Evolutionary conservation across 768 basidiomycete species (phyloP), one percentile per base, ranked within the genome.

Genomic region (Lactarius hengduanensis): DNA sequence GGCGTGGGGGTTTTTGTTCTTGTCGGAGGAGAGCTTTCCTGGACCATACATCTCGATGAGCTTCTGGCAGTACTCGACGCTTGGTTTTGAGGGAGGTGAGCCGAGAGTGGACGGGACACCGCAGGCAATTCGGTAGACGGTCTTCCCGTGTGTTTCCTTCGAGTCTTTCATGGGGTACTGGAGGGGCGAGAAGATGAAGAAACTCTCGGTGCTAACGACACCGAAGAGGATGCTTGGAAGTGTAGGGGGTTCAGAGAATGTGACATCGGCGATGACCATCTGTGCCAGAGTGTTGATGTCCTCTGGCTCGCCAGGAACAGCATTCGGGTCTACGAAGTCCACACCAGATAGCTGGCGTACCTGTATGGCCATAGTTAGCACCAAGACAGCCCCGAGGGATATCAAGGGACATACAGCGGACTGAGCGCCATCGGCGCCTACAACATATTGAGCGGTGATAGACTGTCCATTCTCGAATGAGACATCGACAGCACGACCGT

Each of bases 341-440:
- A 85, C 78, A 0, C 79, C 78, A 0, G 77, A 73, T 50, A 76
- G 64, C 22, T 75, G 71, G 55, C 84, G 82, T 30, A 84, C 71
- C 84, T 85, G 38, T 7, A 50, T 50, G 8, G 0, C 26, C 22
- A 61, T 18, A 66, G 57, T 63, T 45, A 45, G 26, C n/a, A 13
- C 71, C 8, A 36, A 50, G 56, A n/a, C 30, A 22, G 57, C 41
- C 45, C 9, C 34, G n/a, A 32, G 58, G 10, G 7, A 26, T 15
- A 41, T 18, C n/a, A 34, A 28, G 7, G 58, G 67, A 71, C 77
- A 58, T 69, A 84, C 84, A 40, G 72, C 69, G 0, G 83, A 85
- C 64, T 72, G 77, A 3, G 82, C 74, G 4, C 84, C 84, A 70
- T 86, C 84, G 6, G 84, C 83, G 28, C 81, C 84, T 38, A 85